Evolutionary conservation across 2,329 filamentous ascomycete genomes (phyloP), one percentile per base, ranked within the genome.

Genomic region (Colletotrichum lini): DNA sequence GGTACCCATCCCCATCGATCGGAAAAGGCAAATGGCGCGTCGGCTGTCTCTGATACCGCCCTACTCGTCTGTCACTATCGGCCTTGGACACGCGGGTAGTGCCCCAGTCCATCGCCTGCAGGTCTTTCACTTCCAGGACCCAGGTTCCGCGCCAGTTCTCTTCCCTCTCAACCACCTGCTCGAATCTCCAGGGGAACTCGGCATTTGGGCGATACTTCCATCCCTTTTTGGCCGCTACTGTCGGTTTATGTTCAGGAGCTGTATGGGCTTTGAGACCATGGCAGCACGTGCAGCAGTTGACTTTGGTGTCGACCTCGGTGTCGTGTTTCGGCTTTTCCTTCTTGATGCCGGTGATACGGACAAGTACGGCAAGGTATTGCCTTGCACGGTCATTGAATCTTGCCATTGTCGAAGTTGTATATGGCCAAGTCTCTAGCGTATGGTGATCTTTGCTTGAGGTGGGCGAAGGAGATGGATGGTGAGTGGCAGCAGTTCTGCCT

Each of bases 81-180:
- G 26, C 63, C 47, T 72, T 74, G 23, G 71, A 72, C 54, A 74
- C 72, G 35, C 0, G 38, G 35, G 18, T 59, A 45, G 61, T 74
- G 59, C 60, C 64, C 72, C 72, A 75, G 5, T 73, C 63, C 67
- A 76, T 73, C 35, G 69, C 73, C 60, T 16, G 49, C 61, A 75
- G 42, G 54, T 75, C 74, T 53, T 75, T 75, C 3, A 74, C 73
- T 62, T 75, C 74, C 38, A 74, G 57, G 13, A 71, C 66, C 74
- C 73, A 76, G 26, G 72, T 76, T 38, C 74, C 70, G 52, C 74
- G 73, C 74, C 74, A 76, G 72, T 76, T 76, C 40, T 73, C 74
- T 63, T 76, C 74, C 60, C 65, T 49, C 6, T 74, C 61, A 30
- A 75, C 66, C 21, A 71, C 26, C 42, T 72, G 67, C 42, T 64